Base-by-base conservation (phyloP, 352 stramenopile genomes). In the Thraustochytrium striatum region DNA sequence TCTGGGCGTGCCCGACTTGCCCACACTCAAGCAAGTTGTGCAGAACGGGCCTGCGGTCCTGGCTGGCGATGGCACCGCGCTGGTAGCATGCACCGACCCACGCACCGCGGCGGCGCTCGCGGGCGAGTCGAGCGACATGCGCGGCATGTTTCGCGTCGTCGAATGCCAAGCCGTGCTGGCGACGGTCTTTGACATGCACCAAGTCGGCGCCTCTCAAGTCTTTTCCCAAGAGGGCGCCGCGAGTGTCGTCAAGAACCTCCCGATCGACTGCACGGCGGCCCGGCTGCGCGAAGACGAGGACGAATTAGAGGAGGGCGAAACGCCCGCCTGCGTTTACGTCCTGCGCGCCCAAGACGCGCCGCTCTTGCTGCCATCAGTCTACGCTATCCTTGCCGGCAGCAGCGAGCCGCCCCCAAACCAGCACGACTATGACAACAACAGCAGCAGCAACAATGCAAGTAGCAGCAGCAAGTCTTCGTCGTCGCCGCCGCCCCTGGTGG, bases 131-230 rank as follows among this genome's bases (percentile, higher is more conserved):
- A 7, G 32, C 25, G 65, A 75, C n/a, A 61, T 61, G 65, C 28
- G 41, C 9, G 65, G 65, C 39, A 68, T 75, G 47, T 75, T 41
- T 41, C 65, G 65, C 65, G 65, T 75, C 5, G 30, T 75, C 7
- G 41, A 61, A 3, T 75, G 65, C 65, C 16, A 55, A 55, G 47
- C 47, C 16, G 25, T n/a, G 47, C 47, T 55, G 16, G 47, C 47
- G 16, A 35, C 65, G 7, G 19, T 75, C 11, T 62, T 50, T 32
- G 11, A 62, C 41, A 38, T 50, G 33, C n/a, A 61, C 8, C 11
- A 62, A 30, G 16, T 72, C 16, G 19, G 16, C 19, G 35, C 21
- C 19, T 30, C 35, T 57, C 16, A 16, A 30, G 19, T 19, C 57
- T 25, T 65, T 1, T 16, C 55, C 61, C 16, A 16, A 28, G 21